phyloP scores from a whole-genome alignment of 192 early-diverging fungal species.

The Pilaira anomala region DNA sequence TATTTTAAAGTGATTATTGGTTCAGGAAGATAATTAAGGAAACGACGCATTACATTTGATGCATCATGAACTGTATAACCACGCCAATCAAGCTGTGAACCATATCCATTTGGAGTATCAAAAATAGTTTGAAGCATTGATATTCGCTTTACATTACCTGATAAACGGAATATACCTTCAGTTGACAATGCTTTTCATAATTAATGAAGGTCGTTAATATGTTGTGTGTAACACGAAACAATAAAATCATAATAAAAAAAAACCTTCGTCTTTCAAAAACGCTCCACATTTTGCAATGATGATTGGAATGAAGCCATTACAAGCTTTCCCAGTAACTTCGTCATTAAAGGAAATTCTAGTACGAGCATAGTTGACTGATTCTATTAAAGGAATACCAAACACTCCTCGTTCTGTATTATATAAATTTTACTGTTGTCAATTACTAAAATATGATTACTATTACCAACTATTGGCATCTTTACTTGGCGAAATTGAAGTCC shows the following conservation, averaged over 20 bases:
- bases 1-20: slow-evolving; percentile 66
- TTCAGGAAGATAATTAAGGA: slow-evolving; percentile 66
- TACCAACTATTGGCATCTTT: slow-evolving; percentile 17
- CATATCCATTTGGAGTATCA: slow-evolving; percentile 56
- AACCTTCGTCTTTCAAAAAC: slow-evolving; percentile 33
- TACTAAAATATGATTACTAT: background rate
- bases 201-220: background rate
- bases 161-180: slow-evolving; percentile 75
- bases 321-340: slow-evolving; percentile 9
- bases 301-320: slow-evolving; percentile 24
- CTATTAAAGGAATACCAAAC: slow-evolving; percentile 24
- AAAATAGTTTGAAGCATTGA: slow-evolving; percentile 63
- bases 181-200: slow-evolving; percentile 8
- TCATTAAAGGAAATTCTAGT: slow-evolving; percentile 29
- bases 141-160: slow-evolving; percentile 69
- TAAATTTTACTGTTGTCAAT: background rate
- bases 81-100: slow-evolving; percentile 56
- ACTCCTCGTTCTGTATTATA: slow-evolving; percentile 16
- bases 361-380: slow-evolving; percentile 29
- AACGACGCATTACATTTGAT: slow-evolving; percentile 68
- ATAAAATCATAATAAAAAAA: background rate
- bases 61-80: slow-evolving; percentile 74
- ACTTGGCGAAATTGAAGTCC: slow-evolving; percentile 13
- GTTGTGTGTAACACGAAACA: background rate
- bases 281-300: slow-evolving; percentile 33